A percentile compares a stretch with the other conserved stretches of the same genome.
Evolutionary conservation across 176 grass and related monocot species (phyloP).

Genomic region (Avena insularis): DNA sequence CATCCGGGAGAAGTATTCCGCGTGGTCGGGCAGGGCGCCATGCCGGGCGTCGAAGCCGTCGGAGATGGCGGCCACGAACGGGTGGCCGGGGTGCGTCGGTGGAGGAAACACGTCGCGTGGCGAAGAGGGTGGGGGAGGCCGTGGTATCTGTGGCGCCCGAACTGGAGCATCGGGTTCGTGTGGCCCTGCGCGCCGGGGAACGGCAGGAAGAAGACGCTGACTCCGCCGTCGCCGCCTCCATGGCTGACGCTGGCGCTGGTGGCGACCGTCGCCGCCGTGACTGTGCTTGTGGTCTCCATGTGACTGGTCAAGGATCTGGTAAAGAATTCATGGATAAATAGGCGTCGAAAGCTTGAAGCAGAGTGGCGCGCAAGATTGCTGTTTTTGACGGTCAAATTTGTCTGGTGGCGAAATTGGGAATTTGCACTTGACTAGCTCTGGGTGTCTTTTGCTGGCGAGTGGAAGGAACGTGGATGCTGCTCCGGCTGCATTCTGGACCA

Average conservation of each 20-base stretch:
- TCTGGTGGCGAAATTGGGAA: not conserved
- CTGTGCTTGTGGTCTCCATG: not conserved
- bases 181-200: conserved; percentile 8
- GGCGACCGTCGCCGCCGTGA: too few relatives aligned
- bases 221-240: not conserved
- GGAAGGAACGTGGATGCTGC: not conserved
- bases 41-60: conserved; percentile 33
- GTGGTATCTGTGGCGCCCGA: conserved; percentile 22
- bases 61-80: conserved; percentile 35
- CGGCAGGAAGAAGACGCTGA: not conserved
- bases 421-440: not conserved
- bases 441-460: not conserved
- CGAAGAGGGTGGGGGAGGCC: conserved; percentile 26
- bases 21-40: not conserved
- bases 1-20: not conserved
- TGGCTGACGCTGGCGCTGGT: not conserved
- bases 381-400: not conserved
- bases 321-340: not conserved
- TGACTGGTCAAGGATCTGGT: not conserved
- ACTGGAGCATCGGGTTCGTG: conserved; percentile 40
- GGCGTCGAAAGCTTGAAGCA: not conserved
- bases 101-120: not conserved
- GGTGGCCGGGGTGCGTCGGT: not conserved
- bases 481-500: not conserved
- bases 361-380: not conserved